Percentiles rank a stretch among this genome's conserved stretches.
Conservation (phyloP, 345 rosid species). For the Eutrema yunnanense region DNA sequence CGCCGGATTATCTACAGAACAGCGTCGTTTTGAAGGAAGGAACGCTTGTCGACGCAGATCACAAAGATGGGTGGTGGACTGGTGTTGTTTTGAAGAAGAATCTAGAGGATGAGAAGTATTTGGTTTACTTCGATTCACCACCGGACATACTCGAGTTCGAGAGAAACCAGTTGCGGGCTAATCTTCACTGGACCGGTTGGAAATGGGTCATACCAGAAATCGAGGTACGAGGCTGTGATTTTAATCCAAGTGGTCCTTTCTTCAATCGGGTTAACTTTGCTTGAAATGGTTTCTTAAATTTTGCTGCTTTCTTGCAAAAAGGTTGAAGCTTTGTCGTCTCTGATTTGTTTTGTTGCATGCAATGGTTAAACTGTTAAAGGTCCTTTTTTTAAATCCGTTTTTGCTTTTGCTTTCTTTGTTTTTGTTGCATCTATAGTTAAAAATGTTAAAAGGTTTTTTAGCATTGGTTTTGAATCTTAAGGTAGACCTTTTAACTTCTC, state of each 20-base stretch:
- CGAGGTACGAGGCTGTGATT: conserved; percentile 16
- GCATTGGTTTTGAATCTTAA: not conserved
- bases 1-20: conserved; percentile 16
- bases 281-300: not conserved
- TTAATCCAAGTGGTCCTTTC: not conserved
- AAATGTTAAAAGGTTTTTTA: not conserved
- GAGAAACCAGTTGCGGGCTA: conserved; percentile 40
- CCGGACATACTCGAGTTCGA: conserved; percentile 45
- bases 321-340: not conserved
- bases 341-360: not conserved
- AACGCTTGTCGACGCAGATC: conserved; percentile 39
- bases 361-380: not conserved
- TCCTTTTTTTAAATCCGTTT: not conserved
- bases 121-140: conserved; percentile 48
- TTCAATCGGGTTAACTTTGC: not conserved
- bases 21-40: conserved; percentile 26
- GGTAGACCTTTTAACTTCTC: not conserved
- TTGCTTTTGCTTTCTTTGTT: not conserved
- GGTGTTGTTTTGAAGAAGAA: conserved; percentile 42
- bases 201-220: conserved; percentile 43
- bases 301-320: not conserved
- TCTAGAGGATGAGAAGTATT: conserved; percentile 21
- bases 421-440: not conserved
- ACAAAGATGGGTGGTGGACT: conserved; percentile 47
- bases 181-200: conserved; percentile 41